A percentile compares a stretch with the other conserved stretches of the same genome.
Evolutionary conservation across 1,284 basidiomycete genomes (phyloP).

Genomic region (Boletellus deceptivus): DNA sequence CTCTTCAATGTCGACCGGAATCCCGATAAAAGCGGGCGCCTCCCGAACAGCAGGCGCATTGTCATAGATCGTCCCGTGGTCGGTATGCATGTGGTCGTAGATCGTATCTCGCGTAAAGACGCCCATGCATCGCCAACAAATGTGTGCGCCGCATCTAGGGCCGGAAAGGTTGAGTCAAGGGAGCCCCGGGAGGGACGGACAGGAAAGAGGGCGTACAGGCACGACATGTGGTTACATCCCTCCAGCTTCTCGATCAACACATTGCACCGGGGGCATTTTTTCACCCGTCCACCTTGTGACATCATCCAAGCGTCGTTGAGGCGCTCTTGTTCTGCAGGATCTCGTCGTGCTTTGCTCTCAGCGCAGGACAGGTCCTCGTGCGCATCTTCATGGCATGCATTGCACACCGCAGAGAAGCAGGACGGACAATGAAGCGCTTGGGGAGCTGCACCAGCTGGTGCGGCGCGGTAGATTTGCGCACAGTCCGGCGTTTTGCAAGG

Average conservation of each 20-base stretch:
- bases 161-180: too few relatives aligned
- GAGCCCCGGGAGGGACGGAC: too few relatives aligned
- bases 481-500: constrained; percentile 60
- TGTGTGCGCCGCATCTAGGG: constrained; percentile 46
- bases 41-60: constrained; percentile 1
- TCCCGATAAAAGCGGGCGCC: constrained; percentile 3
- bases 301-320: constrained; percentile 44
- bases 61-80: constrained; percentile 43
- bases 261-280: constrained; percentile 42
- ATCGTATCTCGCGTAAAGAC: constrained; percentile 37
- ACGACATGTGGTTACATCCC: constrained; percentile 58
- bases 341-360: constrained; percentile 34
- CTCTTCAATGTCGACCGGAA: constrained; percentile 20
- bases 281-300: constrained; percentile 33
- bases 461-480: constrained; percentile 48
- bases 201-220: constrained; percentile 22
- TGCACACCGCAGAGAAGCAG: constrained; percentile 51
- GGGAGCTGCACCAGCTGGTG: constrained; percentile 22
- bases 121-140: constrained; percentile 53
- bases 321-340: constrained; percentile 43
- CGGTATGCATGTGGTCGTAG: constrained; percentile 48
- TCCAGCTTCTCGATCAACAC: constrained; percentile 48
- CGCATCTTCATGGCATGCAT: constrained; percentile 47
- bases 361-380: constrained; percentile 55
- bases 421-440: constrained; percentile 44